phyloP scores from a whole-genome alignment of 345 rosid genomes.

The Pugionium dolabratum region DNA sequence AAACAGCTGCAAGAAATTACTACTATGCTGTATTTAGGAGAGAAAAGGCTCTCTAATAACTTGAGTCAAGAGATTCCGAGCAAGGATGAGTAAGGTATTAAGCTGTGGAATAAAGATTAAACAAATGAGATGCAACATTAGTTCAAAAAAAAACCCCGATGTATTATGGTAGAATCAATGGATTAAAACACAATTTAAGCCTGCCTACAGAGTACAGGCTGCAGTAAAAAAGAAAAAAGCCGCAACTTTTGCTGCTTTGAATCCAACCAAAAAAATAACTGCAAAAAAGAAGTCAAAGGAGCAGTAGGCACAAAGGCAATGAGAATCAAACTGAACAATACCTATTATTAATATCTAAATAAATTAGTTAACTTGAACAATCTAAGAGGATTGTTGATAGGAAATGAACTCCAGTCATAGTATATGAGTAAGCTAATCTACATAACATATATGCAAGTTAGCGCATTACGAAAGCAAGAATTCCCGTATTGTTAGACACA shows the following conservation, averaged over 20 bases:
- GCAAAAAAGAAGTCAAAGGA: conserved; percentile 10
- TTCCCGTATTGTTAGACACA: conserved; percentile 6
- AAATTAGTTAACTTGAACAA: neutral
- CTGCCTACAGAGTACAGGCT: neutral
- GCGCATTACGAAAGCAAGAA: neutral
- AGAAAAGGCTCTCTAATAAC: conserved; percentile 2
- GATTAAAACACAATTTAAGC: neutral
- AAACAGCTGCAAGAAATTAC: conserved; percentile 14
- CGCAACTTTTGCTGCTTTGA: conserved; percentile 2
- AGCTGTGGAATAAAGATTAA: conserved; percentile 22
- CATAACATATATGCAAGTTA: conserved; percentile 3
- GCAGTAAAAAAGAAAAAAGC: conserved; percentile 5
- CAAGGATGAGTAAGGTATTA: neutral
- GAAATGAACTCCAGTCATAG: neutral
- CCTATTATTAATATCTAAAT: neutral
- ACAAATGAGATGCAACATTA: conserved; percentile 6
- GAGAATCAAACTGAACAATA: conserved; percentile 7
- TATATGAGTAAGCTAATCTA: neutral
- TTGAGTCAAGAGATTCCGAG: neutral
- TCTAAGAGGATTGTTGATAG: conserved; percentile 12
- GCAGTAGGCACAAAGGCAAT: conserved; percentile 8
- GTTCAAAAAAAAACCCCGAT: neutral
- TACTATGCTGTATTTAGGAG: neutral
- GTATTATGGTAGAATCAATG: neutral
- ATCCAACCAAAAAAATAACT: conserved; percentile 14